These are phyloP conservation scores for Aspergillus funiculosus DNA, from an alignment of 495 filamentous ascomycete genomes.

Conservation along the genomic window DNA sequence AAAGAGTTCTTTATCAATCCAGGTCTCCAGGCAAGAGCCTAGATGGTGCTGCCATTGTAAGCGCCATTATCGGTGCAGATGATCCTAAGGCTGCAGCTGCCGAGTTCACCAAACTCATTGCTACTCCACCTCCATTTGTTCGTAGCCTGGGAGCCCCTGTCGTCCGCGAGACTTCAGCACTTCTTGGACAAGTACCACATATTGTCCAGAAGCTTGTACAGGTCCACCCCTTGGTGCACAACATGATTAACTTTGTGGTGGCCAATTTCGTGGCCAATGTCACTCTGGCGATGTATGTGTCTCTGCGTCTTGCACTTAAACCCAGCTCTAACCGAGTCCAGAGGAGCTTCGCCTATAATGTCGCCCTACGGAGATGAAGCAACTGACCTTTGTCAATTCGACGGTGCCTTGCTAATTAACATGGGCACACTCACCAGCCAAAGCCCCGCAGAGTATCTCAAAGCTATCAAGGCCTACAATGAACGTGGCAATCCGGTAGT, in stretches of 20 bases:
- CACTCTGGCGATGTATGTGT: conserved; percentile 59
- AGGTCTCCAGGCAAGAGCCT: conserved; percentile 45
- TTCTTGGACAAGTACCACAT: conserved; percentile 44
- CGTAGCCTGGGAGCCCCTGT: conserved; percentile 16
- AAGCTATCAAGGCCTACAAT: conserved; percentile 74
- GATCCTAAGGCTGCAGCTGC: conserved; percentile 57
- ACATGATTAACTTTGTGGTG: conserved; percentile 94
- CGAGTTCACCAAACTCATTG: conserved; percentile 48
- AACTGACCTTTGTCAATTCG: conserved; percentile 61
- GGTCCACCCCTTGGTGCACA: conserved; percentile 75
- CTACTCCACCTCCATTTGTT: conserved; percentile 45
- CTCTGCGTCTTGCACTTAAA: background rate
- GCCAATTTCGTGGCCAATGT: conserved; percentile 92
- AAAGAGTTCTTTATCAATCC: conserved; percentile 65
- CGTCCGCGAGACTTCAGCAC: conserved; percentile 30
- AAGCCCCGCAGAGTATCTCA: conserved; percentile 59
- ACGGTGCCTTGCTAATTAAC: conserved; percentile 76
- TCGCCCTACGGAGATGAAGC: conserved; percentile 81
- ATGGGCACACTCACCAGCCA: conserved; percentile 85
- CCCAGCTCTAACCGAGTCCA: conserved; percentile 14
- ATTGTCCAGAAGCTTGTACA: conserved; percentile 55
- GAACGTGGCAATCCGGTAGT: conserved; percentile 64
- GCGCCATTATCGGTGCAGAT: conserved; percentile 72
- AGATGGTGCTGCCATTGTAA: conserved; percentile 83
- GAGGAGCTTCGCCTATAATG: conserved; percentile 91